Conservation (phyloP, 1,139 yeast species). For the Nakaseomyces kungkrabaensis region DNA sequence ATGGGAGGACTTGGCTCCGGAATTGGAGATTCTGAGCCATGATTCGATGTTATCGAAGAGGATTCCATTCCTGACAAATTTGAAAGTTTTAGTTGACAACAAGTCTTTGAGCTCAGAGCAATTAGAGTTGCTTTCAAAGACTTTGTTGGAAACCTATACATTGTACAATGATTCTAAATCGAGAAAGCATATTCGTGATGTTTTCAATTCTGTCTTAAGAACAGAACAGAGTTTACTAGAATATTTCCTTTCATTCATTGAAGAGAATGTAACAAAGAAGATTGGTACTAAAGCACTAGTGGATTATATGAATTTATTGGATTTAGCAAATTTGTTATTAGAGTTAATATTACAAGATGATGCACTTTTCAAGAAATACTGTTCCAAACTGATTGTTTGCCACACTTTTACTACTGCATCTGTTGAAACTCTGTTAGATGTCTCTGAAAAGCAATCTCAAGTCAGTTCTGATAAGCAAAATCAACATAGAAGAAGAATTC, state of each 20-base stretch:
- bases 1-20: constrained; percentile 18
- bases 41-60: constrained; percentile 16
- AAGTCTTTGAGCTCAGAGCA: constrained; percentile 17
- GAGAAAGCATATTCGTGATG: constrained; percentile 33
- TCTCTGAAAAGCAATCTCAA: constrained; percentile 18
- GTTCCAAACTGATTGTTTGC: constrained; percentile 15
- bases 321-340: constrained; percentile 23
- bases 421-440: constrained; percentile 19
- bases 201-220: constrained; percentile 33
- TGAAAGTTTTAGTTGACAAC: constrained; percentile 11
- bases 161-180: constrained; percentile 42
- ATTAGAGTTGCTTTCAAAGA: constrained; percentile 16
- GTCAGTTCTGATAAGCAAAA: constrained; percentile 20
- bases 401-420: constrained; percentile 17
- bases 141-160: constrained; percentile 33
- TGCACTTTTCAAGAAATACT: constrained; percentile 8
- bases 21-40: constrained; percentile 13
- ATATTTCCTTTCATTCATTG: constrained; percentile 34
- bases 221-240: constrained; percentile 32
- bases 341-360: constrained; percentile 10
- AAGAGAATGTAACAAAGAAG: constrained; percentile 21
- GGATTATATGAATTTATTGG: constrained; percentile 26
- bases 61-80: constrained; percentile 14
- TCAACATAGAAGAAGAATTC: constrained; percentile 41
- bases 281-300: constrained; percentile 22